phyloP scores from a whole-genome alignment of 169 alveolate genomes.

The Eimeria maxima region DNA sequence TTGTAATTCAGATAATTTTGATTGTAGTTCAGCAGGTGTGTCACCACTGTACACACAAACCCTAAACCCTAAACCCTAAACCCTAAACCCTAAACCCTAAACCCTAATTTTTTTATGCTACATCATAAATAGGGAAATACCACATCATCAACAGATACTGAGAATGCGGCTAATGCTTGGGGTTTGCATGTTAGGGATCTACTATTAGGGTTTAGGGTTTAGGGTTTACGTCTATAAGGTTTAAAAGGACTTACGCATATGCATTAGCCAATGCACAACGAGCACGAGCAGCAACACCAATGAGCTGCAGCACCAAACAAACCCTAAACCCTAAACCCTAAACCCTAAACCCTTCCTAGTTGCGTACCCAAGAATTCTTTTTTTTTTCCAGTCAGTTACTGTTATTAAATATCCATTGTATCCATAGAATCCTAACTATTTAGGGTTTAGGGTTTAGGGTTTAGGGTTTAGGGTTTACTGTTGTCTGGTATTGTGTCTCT shows the following conservation, averaged over 20 bases:
- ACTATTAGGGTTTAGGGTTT: slow-evolving; percentile 47
- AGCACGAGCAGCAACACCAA: slow-evolving; percentile 29
- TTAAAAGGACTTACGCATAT: background rate
- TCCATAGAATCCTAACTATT: too few species aligned
- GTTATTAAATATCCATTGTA: too few species aligned
- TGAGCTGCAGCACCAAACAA: slow-evolving; percentile 4
- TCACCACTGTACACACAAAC: background rate
- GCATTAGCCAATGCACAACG: slow-evolving; percentile 10
- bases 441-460: slow-evolving; percentile 62
- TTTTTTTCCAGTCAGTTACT: too few species aligned
- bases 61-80: slow-evolving; percentile 30
- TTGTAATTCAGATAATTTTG: slow-evolving; percentile 68
- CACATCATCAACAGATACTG: too few species aligned
- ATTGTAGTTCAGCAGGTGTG: background rate
- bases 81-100: slow-evolving; percentile 17
- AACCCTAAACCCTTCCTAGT: slow-evolving; percentile 15
- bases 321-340: slow-evolving; percentile 38
- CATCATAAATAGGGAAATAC: too few species aligned
- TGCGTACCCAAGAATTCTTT: too few species aligned
- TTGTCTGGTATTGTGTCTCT: slow-evolving; percentile 35
- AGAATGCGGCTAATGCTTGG: too few species aligned
- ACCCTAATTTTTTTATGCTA: too few species aligned
- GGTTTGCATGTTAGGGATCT: background rate
- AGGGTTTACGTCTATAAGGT: background rate
- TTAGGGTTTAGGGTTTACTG: slow-evolving; percentile 64